A percentile compares a stretch with the other conserved stretches of the same genome.
Conservation (phyloP, 2,329 filamentous ascomycete genomes). For the Aspergillus clavatus region DNA sequence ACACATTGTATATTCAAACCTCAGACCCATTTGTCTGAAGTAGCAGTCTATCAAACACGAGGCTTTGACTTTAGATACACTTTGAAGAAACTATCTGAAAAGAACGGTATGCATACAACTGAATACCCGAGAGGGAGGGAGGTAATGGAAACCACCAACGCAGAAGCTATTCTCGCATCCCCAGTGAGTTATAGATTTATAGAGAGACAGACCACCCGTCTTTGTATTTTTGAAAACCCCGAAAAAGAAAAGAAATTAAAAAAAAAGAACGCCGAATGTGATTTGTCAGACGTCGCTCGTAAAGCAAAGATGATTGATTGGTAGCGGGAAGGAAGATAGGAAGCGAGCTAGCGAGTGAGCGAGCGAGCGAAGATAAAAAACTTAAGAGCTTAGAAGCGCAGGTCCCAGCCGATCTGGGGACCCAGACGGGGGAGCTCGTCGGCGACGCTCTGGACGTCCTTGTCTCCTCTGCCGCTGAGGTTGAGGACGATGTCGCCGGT, state of each 20-base stretch:
- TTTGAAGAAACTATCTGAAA: too few relatives aligned
- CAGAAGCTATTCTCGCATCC: too few relatives aligned
- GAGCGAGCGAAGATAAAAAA: neutral
- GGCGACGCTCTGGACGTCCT: constrained; percentile 97
- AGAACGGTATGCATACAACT: too few relatives aligned
- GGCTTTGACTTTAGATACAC: too few relatives aligned
- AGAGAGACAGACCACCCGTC: too few relatives aligned
- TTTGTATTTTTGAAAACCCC: neutral
- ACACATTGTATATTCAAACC: too few relatives aligned
- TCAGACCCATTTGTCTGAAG: too few relatives aligned
- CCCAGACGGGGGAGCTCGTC: constrained; percentile 87
- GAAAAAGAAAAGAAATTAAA: neutral
- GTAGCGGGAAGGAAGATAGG: too few relatives aligned
- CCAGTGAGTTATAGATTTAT: too few relatives aligned
- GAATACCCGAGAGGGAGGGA: too few relatives aligned
- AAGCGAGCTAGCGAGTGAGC: neutral
- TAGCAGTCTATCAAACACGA: too few relatives aligned
- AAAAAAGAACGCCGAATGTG: neutral
- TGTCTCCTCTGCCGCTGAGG: constrained; percentile 87
- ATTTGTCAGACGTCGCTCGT: neutral
- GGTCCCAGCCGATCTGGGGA: constrained; percentile 74
- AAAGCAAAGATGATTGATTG: neutral
- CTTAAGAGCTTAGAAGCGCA: constrained; percentile 47
- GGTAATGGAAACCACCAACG: too few relatives aligned
- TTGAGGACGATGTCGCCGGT: constrained; percentile 89